Conservation (phyloP, 169 alveolate genomes). For the Perkinsus marinus region DNA sequence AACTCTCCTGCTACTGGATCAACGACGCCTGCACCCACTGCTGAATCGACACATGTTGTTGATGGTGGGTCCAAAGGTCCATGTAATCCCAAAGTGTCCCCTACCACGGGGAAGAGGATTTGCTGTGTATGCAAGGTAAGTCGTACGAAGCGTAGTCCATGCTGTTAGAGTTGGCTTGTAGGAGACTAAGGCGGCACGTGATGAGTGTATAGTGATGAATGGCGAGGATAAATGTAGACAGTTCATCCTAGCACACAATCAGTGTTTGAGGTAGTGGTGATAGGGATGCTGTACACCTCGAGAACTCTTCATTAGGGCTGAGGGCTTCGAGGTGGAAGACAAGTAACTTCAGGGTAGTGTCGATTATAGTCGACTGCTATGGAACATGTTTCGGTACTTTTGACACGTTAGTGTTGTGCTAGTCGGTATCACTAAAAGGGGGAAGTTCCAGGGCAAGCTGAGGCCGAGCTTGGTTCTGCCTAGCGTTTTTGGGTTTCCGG, state of each 20-base stretch:
- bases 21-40: constrained; percentile 13
- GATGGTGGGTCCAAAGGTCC: background rate
- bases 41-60: background rate
- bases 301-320: background rate
- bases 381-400: background rate
- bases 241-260: constrained; percentile 38
- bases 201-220: constrained; percentile 33
- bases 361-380: background rate
- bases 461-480: background rate
- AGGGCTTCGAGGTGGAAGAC: background rate
- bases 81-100: background rate
- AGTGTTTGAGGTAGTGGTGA: constrained; percentile 31
- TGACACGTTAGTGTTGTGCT: background rate
- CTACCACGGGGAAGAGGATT: constrained; percentile 12
- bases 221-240: constrained; percentile 37
- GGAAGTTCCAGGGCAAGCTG: no score
- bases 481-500: background rate
- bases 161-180: background rate
- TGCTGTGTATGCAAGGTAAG: constrained; percentile 24
- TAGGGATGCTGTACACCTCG: constrained; percentile 1
- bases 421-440: no score
- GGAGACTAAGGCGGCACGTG: constrained; percentile 29
- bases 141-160: background rate
- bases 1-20: constrained; percentile 3
- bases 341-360: background rate